These are phyloP conservation scores for Biscogniauxia marginata DNA, from an alignment of 2,329 filamentous ascomycete genomes.

Conservation along the genomic window DNA sequence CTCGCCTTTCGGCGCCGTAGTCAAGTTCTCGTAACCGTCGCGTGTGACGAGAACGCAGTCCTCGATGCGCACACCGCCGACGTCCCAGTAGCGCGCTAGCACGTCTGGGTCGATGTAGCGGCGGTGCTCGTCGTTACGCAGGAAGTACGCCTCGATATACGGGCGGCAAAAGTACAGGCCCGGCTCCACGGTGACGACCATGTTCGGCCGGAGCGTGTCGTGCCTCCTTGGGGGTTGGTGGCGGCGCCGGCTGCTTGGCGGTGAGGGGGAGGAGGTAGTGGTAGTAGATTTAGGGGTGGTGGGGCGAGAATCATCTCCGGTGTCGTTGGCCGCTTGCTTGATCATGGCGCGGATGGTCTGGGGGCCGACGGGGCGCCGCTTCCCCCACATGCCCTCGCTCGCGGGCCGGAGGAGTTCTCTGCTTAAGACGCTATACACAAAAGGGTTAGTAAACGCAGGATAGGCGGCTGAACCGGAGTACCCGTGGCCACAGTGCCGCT, in stretches of 20 bases:
- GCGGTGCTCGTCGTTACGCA: constrained; percentile 56
- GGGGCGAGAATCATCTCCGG: neutral
- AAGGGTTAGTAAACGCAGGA: constrained; percentile 8
- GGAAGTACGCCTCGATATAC: constrained; percentile 69
- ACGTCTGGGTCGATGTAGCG: constrained; percentile 64
- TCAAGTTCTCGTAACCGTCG: constrained; percentile 79
- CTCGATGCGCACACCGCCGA: constrained; percentile 91
- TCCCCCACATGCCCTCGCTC: constrained; percentile 32
- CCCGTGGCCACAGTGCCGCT: no score
- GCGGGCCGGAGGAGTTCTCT: constrained; percentile 29
- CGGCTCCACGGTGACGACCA: constrained; percentile 78
- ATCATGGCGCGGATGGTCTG: constrained; percentile 32
- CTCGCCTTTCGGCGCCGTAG: constrained; percentile 72
- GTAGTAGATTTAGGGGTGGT: neutral
- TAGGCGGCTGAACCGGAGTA: no score
- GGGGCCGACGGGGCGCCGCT: constrained; percentile 30
- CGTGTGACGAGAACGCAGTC: constrained; percentile 83
- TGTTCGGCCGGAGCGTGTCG: constrained; percentile 51
- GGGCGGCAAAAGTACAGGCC: constrained; percentile 75
- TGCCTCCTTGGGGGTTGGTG: constrained; percentile 1
- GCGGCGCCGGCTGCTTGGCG: neutral
- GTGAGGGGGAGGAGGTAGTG: constrained; percentile 2
- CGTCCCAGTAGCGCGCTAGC: constrained; percentile 67
- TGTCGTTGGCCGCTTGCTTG: constrained; percentile 19
- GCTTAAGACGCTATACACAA: constrained; percentile 27